phyloP scores from a whole-genome alignment of 2,329 filamentous ascomycete species.

The Orbilia ellipsospora region DNA sequence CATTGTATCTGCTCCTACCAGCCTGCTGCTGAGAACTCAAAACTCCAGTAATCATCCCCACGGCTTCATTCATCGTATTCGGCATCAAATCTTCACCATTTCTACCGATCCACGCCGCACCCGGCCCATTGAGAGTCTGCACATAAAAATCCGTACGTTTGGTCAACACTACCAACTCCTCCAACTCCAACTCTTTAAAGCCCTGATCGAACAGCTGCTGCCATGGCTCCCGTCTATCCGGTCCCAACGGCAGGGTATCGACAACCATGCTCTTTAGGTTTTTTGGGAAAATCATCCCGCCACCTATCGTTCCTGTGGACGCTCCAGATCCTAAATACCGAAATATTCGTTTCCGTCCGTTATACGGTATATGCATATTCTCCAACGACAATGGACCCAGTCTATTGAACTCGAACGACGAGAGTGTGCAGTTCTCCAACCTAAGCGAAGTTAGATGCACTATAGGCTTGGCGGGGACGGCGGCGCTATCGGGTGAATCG shows the following conservation, averaged over 20 bases:
- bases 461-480: constrained; percentile 1
- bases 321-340: constrained; percentile 9
- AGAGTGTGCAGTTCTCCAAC: constrained; percentile 41
- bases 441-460: constrained; percentile 31
- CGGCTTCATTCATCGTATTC: constrained; percentile 45
- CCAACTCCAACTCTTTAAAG: constrained; percentile 36
- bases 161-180: constrained; percentile 46
- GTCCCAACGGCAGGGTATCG: constrained; percentile 35
- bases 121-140: constrained; percentile 8
- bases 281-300: constrained; percentile 34
- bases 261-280: constrained; percentile 49
- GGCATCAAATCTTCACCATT: constrained; percentile 35
- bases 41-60: constrained; percentile 28
- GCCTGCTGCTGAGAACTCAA: background rate
- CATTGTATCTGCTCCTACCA: constrained; percentile 1
- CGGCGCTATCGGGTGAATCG: background rate
- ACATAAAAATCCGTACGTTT: constrained; percentile 40
- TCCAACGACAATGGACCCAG: constrained; percentile 24
- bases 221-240: constrained; percentile 45
- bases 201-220: constrained; percentile 37
- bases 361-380: constrained; percentile 39
- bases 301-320: background rate
- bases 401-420: constrained; percentile 42
- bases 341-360: constrained; percentile 50
- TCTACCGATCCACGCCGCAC: constrained; percentile 11